A percentile compares a stretch with the other conserved stretches of the same genome.
These are phyloP conservation scores for Ophiognomonia clavigignenti-juglandacearum DNA, from an alignment of 2,329 filamentous ascomycete species.

Conservation along the genomic window DNA sequence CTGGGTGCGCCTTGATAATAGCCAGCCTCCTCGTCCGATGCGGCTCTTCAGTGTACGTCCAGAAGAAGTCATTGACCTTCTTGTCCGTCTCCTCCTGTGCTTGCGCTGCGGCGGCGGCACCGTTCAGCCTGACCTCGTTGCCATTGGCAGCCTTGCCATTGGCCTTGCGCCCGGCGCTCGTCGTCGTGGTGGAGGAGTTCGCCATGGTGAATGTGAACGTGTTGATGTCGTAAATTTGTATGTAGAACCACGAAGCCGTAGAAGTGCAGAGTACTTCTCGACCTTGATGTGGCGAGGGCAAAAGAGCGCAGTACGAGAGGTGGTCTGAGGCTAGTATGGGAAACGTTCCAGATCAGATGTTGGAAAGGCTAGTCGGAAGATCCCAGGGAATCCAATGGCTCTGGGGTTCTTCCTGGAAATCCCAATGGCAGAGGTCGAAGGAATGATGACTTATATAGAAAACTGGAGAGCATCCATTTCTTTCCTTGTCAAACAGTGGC, in stretches of 20 bases:
- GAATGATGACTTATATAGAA: not conserved
- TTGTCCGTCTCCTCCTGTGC: constrained; percentile 37
- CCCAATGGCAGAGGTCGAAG: not conserved
- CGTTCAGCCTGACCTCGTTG: constrained; percentile 7
- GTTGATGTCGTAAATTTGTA: not conserved
- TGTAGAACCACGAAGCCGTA: not conserved
- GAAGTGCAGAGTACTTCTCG: too few species aligned
- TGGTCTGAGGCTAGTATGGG: constrained; percentile 13
- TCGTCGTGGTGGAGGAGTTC: constrained; percentile 21
- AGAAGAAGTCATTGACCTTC: constrained; percentile 69
- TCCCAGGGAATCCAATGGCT: not conserved
- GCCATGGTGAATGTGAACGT: constrained; percentile 22
- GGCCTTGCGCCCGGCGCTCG: constrained; percentile 21
- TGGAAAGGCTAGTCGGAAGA: constrained; percentile 8
- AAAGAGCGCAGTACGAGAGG: not conserved
- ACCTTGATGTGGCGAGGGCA: not conserved
- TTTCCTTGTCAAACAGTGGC: not conserved
- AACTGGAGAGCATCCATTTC: not conserved
- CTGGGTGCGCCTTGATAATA: constrained; percentile 97
- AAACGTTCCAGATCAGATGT: constrained; percentile 16
- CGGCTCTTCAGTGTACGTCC: constrained; percentile 98
- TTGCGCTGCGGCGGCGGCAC: constrained; percentile 24
- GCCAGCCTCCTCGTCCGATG: constrained; percentile 85
- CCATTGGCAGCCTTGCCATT: constrained; percentile 16
- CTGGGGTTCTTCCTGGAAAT: not conserved